Base-by-base conservation (phyloP, 257 asterid genomes). In the Solanum tarijense region DNA sequence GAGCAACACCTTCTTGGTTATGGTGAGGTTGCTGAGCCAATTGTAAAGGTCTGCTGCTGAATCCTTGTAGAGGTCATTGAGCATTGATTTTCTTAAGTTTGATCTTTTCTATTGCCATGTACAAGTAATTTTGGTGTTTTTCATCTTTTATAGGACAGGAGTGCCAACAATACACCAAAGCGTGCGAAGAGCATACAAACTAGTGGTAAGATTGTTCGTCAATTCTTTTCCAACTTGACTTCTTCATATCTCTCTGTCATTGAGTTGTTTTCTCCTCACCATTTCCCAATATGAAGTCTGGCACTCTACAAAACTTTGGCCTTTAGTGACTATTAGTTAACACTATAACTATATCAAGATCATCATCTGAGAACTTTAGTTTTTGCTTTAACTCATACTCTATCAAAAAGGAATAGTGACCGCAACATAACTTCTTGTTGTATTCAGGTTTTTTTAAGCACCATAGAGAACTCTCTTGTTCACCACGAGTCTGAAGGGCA, bases 401-500 rank as follows among this genome's bases (percentile, higher is more conserved):
- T 73, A 73, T 32, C 1, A 32, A 8, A 34, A 72, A 18, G 46
- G 16, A 72, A 9, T 20, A 5, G 29, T 34, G 81, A 9, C 27
- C 27, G 16, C 14, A 9, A 1, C 13, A 72, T 0, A 16, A 7
- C 12, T 8, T 34, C 16, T 34, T 73, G 79, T 18, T 89, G 83
- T 66, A 52, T 82, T 84, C 89, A 97, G 98, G 96, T 84, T 93
- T 96, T 78, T 93, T 96, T 91, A 97, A 97, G 87, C 98, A 95
- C 88, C 93, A 93, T 39, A 39, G 43, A 39, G 12, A 39, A 39
- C 11, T 39, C 12, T 39, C 12, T 39, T 39, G 43, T 39, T 39
- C 43, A 39, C 43, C 43, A 39, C 12, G 43, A 39, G 43, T 39
- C 12, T 39, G 12, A 39, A 39, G 12, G 43, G 43, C 12, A 39